These are phyloP conservation scores for Sungouiella blattae DNA, from an alignment of 805 yeast genomes.

Conservation along the genomic window DNA sequence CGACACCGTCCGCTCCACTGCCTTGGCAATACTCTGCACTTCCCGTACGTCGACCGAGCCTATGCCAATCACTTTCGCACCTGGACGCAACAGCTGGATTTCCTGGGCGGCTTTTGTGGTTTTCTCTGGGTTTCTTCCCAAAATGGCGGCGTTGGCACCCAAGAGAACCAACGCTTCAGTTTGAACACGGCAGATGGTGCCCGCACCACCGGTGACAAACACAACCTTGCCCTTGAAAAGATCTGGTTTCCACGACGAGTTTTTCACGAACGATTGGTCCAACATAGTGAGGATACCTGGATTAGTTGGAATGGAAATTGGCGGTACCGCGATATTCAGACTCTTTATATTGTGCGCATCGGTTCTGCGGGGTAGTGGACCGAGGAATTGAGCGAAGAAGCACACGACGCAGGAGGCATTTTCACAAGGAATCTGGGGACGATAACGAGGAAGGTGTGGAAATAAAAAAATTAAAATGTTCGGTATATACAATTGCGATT, in stretches of 20 bases:
- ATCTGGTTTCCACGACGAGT: conserved; percentile 23
- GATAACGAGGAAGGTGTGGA: too few species aligned
- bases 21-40: conserved; percentile 20
- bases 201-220: conserved; percentile 30
- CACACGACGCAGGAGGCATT: too few species aligned
- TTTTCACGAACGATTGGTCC: conserved; percentile 17
- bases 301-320: too few species aligned
- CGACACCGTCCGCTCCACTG: conserved; percentile 21
- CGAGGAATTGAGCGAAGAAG: too few species aligned
- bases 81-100: conserved; percentile 20
- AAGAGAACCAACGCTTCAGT: conserved; percentile 26
- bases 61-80: conserved; percentile 22
- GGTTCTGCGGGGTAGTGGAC: too few species aligned
- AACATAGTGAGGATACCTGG: conserved; percentile 18
- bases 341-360: too few species aligned
- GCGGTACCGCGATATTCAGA: too few species aligned
- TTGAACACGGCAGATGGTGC: conserved; percentile 27
- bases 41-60: conserved; percentile 22
- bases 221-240: conserved; percentile 28
- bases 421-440: too few species aligned
- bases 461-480: too few species aligned
- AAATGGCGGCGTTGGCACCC: conserved; percentile 28
- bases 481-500: too few species aligned
- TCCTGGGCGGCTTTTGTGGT: conserved; percentile 23
- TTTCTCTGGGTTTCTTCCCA: conserved; percentile 24